These are phyloP conservation scores for Linnemannia hyalina DNA, from an alignment of 192 early-diverging fungal genomes.

Conservation along the genomic window DNA sequence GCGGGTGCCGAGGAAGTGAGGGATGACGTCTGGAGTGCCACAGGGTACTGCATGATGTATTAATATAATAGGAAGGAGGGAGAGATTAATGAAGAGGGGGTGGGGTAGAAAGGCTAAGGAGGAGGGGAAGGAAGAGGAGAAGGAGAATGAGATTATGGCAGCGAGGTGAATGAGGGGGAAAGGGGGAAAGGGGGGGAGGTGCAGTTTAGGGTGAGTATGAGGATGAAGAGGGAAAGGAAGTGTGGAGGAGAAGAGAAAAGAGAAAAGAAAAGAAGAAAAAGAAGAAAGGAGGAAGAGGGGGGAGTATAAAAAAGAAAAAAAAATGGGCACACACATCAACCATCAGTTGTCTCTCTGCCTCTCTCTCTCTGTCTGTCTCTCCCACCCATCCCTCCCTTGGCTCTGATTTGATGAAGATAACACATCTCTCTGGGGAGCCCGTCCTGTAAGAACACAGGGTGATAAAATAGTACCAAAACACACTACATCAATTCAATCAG, in stretches of 20 bases:
- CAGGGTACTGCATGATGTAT: conserved; percentile 48
- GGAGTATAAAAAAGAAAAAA: conserved; percentile 9
- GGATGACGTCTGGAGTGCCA: conserved; percentile 38
- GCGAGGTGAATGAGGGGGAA: not conserved
- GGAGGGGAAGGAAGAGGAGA: not conserved
- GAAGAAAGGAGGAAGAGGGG: not conserved
- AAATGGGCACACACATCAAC: not conserved
- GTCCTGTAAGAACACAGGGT: not conserved
- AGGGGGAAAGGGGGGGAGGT: not conserved
- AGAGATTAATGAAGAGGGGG: not conserved
- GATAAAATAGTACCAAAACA: conserved; percentile 3
- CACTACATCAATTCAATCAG: not conserved
- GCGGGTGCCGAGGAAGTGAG: conserved; percentile 24
- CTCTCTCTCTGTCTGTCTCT: not conserved
- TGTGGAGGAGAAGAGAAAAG: not conserved
- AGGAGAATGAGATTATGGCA: not conserved
- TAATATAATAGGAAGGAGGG: not conserved
- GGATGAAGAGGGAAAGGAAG: conserved; percentile 2
- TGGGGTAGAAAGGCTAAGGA: not conserved
- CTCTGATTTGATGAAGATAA: conserved; percentile 34
- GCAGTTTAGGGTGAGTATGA: not conserved
- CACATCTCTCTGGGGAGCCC: conserved; percentile 20
- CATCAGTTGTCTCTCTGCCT: not conserved
- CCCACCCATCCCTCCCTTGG: not conserved
- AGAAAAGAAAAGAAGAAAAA: not conserved